phyloP scores from a whole-genome alignment of 768 basidiomycete species.

The Galerina marginata region DNA sequence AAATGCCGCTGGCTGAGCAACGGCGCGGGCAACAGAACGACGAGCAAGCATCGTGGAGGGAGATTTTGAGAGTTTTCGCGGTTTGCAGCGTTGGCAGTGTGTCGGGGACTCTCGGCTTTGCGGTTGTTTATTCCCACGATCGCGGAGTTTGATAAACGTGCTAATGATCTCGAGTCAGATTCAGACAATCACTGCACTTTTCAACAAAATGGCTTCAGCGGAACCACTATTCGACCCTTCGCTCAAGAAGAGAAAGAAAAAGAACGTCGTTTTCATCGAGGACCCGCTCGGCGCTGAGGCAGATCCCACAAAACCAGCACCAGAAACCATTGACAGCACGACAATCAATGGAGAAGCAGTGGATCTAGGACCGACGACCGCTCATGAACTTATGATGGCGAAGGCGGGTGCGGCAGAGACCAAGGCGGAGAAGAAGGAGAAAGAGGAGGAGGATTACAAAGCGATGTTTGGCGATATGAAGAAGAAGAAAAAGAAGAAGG shows the following conservation, averaged over 20 bases:
- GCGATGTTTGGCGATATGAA: constrained; percentile 89
- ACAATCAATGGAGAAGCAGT: constrained; percentile 74
- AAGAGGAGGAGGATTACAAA: constrained; percentile 78
- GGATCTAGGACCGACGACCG: constrained; percentile 77
- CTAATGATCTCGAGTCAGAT: constrained; percentile 16
- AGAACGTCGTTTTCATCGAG: constrained; percentile 83
- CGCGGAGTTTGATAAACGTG: constrained; percentile 23
- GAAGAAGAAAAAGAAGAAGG: constrained; percentile 95
- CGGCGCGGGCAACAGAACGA: constrained; percentile 47
- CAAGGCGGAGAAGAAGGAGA: constrained; percentile 47
- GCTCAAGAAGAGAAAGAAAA: constrained; percentile 88
- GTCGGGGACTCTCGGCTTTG: constrained; percentile 51
- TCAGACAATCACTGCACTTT: not conserved
- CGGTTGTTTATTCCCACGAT: constrained; percentile 36
- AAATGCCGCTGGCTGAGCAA: constrained; percentile 38
- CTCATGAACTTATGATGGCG: constrained; percentile 73
- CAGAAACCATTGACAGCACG: constrained; percentile 71
- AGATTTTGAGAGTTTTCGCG: constrained; percentile 28
- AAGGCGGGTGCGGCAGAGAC: constrained; percentile 36
- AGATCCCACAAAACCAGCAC: constrained; percentile 82
- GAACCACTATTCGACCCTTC: constrained; percentile 86
- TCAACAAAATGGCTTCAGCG: constrained; percentile 56
- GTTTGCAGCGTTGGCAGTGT: constrained; percentile 29
- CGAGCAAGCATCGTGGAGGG: constrained; percentile 51
- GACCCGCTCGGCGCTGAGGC: constrained; percentile 83